Evolutionary conservation across 2,329 filamentous ascomycete genomes (phyloP).

Genomic region (Orbilia javanica): DNA sequence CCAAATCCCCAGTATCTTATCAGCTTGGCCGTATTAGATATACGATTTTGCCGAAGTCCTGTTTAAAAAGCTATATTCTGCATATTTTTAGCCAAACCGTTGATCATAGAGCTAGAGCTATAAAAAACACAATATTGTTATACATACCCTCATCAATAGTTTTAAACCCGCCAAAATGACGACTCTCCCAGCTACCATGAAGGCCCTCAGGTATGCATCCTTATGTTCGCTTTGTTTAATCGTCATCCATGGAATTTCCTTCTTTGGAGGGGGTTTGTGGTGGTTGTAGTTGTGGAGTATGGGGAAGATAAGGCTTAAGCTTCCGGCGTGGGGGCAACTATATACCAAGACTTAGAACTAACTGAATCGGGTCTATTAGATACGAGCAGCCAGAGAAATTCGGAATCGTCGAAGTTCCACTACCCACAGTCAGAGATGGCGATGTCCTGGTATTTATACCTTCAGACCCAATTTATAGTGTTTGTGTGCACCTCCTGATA

Average conservation of each 20-base stretch:
- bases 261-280: neutral
- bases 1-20: neutral
- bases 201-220: constrained; percentile 72
- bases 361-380: constrained; percentile 62
- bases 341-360: neutral
- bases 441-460: constrained; percentile 69
- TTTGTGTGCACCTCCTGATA: neutral
- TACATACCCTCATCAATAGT: neutral
- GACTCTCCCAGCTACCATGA: constrained; percentile 71
- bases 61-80: neutral
- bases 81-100: neutral
- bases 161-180: constrained; percentile 61
- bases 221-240: neutral
- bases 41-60: neutral
- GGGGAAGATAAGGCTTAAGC: neutral
- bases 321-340: constrained; percentile 59
- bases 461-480: neutral
- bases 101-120: no score
- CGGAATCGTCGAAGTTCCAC: constrained; percentile 73
- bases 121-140: neutral
- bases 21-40: constrained; percentile 2
- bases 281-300: neutral
- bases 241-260: constrained; percentile 17
- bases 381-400: constrained; percentile 75
- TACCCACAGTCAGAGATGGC: constrained; percentile 73